Evolutionary conservation across 139 green algal species (phyloP), one percentile per base, ranked within the genome.

Genomic region (Haematococcus lacustris): DNA sequence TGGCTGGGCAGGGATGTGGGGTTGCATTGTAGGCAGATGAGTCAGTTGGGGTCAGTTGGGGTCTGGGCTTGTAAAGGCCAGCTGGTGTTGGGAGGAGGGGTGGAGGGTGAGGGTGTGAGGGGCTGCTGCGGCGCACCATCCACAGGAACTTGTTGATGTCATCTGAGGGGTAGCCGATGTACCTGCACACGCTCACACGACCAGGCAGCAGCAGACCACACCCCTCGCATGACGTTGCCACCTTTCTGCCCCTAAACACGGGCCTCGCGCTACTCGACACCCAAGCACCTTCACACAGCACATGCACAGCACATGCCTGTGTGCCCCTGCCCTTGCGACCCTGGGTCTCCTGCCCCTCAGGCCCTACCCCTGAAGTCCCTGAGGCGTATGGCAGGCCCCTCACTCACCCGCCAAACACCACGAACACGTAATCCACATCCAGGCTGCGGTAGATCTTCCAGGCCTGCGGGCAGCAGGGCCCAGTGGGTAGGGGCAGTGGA

Each of bases 61-160:
- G n/a, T n/a, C n/a, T n/a, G n/a, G n/a, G n/a, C n/a, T n/a, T n/a
- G 47, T 13, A 57, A 13, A 28, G 13, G 47, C 13, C 47, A 57
- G 13, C 13, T 57, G 47, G 13, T 28, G 21, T 21, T 13, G 47
- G 13, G 13, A 57, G 47, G 47, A 57, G 21, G 47, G 21, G 13
- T 57, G 47, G 47, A 28, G 13, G 47, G 47, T 57, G 13, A 21
- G 47, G 47, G 47, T 21, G 13, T 13, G 13, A 21, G 13, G 13
- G 47, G 47, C 21, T 13, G 21, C 51, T 4, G 21, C 35, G 26
- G 32, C 90, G 75, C 61, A 98, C 92, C 93, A 98, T 98, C 93
- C 93, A 98, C 63, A 98, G 86, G 80, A 98, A 98, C 84, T 98
- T 98, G 86, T 97, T 97, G 82, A 98, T 96, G 82, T 98, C 93